phyloP scores from a whole-genome alignment of 768 basidiomycete genomes.

The Favolaschia claudopus region DNA sequence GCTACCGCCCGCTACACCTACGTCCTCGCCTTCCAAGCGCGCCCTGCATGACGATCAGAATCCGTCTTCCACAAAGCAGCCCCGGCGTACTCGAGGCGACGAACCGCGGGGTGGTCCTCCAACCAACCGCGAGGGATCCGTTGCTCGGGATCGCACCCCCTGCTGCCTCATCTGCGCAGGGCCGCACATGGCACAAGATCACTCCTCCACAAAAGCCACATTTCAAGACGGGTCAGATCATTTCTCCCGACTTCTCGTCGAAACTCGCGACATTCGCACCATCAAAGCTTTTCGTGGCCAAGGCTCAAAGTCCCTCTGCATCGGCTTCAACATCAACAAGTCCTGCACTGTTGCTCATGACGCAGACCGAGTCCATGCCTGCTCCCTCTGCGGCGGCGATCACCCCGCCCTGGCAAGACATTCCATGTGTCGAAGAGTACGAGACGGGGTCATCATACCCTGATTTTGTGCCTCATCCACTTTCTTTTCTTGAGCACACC shows the following conservation, averaged over 20 bases:
- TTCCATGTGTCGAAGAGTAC: conserved; percentile 6
- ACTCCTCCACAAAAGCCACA: not conserved
- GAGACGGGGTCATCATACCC: conserved; percentile 2
- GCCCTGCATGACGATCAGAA: not conserved
- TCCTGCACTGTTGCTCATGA: not conserved
- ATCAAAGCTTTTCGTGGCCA: not conserved
- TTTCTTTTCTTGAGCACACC: not conserved
- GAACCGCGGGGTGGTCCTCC: not conserved
- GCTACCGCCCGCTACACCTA: not conserved
- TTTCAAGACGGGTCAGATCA: conserved; percentile 16
- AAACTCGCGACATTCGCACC: conserved; percentile 2
- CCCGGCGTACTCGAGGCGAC: not conserved
- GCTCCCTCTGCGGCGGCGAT: conserved; percentile 27
- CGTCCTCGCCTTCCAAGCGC: not conserved
- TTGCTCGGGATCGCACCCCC: not conserved
- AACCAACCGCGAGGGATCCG: not conserved
- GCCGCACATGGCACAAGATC: not conserved
- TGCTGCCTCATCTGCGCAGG: conserved; percentile 21
- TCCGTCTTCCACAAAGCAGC: not conserved
- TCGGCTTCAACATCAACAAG: conserved; percentile 18
- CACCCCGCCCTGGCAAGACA: conserved; percentile 23
- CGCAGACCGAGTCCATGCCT: conserved; percentile 19
- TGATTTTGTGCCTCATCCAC: not conserved
- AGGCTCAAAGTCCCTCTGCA: conserved; percentile 1
- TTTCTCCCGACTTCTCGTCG: not conserved